Percentiles rank a stretch among this genome's conserved stretches.
Evolutionary conservation across 768 basidiomycete genomes (phyloP).

Genomic region (Tylopilus rubrobrunneus): DNA sequence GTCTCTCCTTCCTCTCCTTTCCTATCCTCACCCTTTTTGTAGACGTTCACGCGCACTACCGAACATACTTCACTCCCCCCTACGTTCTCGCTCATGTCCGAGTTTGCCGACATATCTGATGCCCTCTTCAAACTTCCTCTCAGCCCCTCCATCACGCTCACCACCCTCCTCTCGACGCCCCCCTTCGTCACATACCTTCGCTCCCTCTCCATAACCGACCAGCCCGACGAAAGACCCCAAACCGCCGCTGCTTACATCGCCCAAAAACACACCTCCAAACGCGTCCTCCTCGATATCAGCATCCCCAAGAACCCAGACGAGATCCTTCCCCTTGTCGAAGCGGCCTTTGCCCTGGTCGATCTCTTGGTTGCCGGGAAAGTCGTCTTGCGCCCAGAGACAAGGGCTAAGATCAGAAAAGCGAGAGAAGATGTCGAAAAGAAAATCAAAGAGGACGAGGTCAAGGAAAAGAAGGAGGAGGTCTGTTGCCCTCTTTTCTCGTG

Average conservation of each 20-base stretch:
- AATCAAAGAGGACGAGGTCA: slow-evolving; percentile 63
- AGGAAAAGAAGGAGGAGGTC: slow-evolving; percentile 70
- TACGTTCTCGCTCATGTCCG: slow-evolving; percentile 74
- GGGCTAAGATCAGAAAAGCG: slow-evolving; percentile 65
- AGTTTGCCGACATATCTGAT: slow-evolving; percentile 85
- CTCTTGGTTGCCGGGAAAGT: slow-evolving; percentile 45
- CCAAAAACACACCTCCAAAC: slow-evolving; percentile 50
- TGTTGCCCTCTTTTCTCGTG: slow-evolving; percentile 6
- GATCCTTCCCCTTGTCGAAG: slow-evolving; percentile 54
- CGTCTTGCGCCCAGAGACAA: slow-evolving; percentile 77
- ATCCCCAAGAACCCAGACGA: slow-evolving; percentile 48
- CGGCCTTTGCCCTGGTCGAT: slow-evolving; percentile 76
- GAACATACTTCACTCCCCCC: slow-evolving; percentile 62
- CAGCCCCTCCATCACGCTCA: slow-evolving; percentile 43
- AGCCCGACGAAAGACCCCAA: slow-evolving; percentile 68
- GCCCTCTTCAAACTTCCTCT: slow-evolving; percentile 55
- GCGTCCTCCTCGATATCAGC: slow-evolving; percentile 65
- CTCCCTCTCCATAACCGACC: slow-evolving; percentile 86
- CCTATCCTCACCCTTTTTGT: slow-evolving; percentile 4
- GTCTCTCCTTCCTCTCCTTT: slow-evolving; percentile 25
- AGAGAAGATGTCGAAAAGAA: slow-evolving; percentile 69
- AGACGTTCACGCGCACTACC: slow-evolving; percentile 81
- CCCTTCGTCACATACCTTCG: slow-evolving; percentile 74
- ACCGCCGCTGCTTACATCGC: slow-evolving; percentile 45
- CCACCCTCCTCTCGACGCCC: slow-evolving; percentile 59